Evolutionary conservation across 225 moss, liverwort and hornwort species (phyloP).

Genomic region (Marchantia polymorpha): DNA sequence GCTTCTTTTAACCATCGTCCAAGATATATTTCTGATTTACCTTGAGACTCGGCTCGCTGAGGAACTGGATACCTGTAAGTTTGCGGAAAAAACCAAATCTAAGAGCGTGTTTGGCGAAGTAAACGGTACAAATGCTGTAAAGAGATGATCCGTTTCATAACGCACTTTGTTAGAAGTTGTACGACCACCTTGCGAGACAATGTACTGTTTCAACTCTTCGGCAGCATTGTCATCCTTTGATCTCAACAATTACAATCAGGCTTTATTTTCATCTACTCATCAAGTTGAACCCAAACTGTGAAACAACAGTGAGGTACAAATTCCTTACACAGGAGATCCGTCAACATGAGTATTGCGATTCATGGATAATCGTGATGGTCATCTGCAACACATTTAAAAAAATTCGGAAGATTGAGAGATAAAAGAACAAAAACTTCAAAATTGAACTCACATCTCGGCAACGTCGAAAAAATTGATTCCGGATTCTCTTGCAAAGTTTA

Average conservation of each 20-base stretch:
- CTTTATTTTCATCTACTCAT: neutral
- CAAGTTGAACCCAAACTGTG: neutral
- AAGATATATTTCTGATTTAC: constrained; percentile 63
- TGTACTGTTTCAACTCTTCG: neutral
- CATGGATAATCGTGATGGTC: no score
- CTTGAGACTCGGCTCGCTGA: constrained; percentile 65
- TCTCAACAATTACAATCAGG: neutral
- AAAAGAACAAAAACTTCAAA: neutral
- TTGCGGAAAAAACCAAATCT: neutral
- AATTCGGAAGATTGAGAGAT: no score
- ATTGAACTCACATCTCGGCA: constrained; percentile 68
- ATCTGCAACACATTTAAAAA: no score
- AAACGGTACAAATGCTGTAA: neutral
- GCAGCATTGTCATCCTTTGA: neutral
- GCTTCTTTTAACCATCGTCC: constrained; percentile 76
- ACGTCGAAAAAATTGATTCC: constrained; percentile 73
- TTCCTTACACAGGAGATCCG: no score
- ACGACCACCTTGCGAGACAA: neutral
- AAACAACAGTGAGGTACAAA: neutral
- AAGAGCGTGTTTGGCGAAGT: neutral
- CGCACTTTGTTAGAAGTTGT: neutral
- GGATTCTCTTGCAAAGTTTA: constrained; percentile 59
- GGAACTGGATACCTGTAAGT: constrained; percentile 80
- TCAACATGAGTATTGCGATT: no score
- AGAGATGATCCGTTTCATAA: neutral